Evolutionary conservation across 139 green algal genomes (phyloP), one percentile per base, ranked within the genome.

Genomic region (Zygnema circumcarinatum): DNA sequence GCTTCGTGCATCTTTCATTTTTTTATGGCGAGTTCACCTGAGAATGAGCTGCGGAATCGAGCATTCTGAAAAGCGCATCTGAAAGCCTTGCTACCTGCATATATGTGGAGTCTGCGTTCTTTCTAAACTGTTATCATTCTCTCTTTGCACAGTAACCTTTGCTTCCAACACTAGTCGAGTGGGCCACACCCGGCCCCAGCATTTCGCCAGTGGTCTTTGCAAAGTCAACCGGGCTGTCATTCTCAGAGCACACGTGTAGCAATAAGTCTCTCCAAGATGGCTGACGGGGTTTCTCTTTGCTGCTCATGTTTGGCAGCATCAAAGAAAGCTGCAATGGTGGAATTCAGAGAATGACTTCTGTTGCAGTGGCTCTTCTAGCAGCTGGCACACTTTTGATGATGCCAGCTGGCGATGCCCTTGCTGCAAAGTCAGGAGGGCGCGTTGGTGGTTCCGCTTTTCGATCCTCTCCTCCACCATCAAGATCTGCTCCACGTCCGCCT

Each of bases 331-430:
- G 16, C 7, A 62, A 7, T 62, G 47, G 47, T 25, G 47, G 7
- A 16, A 62, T 62, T 7, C 69, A 78, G 11, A 78, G 16, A 41
- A 78, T 78, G 69, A 41, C 16, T 3, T n/a, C 16, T 3, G 16
- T 16, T 39, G 35, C 36, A 25, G 69, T 20, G 11, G 11, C 69
- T 41, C 16, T 78, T 3, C 11, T 41, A 41, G 69, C 69, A 78
- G 16, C 69, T 39, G 69, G 11, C 35, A 16, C 69, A n/a, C 35
- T 78, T 3, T 41, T 78, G 16, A 22, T 78, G 69, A 16, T 41
- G 35, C 69, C 69, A 78, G 69, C 69, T 78, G 69, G 69, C 69
- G 69, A 78, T 78, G 69, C 69, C 35, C 7, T 78, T 3, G 69
- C 69, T 20, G 69, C 69, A 78, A 78, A 78, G 69, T 39, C 35